Percentiles rank a stretch among this genome's conserved stretches.
phyloP scores from a whole-genome alignment of 768 basidiomycete genomes.

The Serendipita sp. region DNA sequence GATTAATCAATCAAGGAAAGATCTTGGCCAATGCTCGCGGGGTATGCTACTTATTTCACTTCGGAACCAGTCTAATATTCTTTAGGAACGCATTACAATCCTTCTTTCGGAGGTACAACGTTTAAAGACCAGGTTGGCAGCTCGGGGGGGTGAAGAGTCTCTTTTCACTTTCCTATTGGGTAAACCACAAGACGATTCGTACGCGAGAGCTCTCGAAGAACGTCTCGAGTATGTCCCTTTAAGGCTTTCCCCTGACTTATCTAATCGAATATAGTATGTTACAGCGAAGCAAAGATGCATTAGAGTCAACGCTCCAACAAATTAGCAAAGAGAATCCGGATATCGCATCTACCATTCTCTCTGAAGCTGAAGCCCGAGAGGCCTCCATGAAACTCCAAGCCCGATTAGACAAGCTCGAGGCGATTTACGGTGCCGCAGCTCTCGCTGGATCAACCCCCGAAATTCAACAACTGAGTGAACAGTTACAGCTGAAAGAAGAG shows the following conservation, averaged over 20 bases:
- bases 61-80: not conserved
- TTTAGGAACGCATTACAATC: constrained; percentile 53
- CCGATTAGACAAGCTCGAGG: constrained; percentile 40
- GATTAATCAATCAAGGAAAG: constrained; percentile 48
- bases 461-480: constrained; percentile 29
- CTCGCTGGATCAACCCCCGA: constrained; percentile 35
- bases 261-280: constrained; percentile 27
- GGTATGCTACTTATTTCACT: constrained; percentile 19
- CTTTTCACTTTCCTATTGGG: constrained; percentile 53
- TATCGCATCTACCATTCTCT: constrained; percentile 23
- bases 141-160: constrained; percentile 50
- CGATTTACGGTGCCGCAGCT: constrained; percentile 38
- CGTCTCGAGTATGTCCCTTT: constrained; percentile 8
- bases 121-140: constrained; percentile 61
- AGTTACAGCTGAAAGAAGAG: constrained; percentile 49
- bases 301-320: constrained; percentile 33
- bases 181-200: constrained; percentile 24
- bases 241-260: constrained; percentile 7
- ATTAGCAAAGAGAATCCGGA: constrained; percentile 38
- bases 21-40: constrained; percentile 44
- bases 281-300: constrained; percentile 30
- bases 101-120: constrained; percentile 58
- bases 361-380: constrained; percentile 17
- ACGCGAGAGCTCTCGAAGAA: constrained; percentile 25
- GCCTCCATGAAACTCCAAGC: constrained; percentile 12